Percentiles rank a stretch among this genome's conserved stretches.
phyloP scores from a whole-genome alignment of 2,329 filamentous ascomycete genomes.

The Claviceps maximensis region DNA sequence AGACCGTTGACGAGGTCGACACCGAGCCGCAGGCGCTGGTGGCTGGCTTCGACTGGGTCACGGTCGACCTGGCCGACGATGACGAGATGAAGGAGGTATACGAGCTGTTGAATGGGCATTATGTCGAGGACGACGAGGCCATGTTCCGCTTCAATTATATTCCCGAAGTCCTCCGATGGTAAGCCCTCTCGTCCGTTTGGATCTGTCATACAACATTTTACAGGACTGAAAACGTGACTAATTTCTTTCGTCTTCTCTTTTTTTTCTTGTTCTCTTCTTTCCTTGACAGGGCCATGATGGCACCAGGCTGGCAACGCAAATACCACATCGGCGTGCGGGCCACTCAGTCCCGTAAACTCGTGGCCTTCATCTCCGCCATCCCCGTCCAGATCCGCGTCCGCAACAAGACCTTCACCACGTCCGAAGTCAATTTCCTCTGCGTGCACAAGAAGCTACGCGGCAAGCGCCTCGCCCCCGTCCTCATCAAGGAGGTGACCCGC shows the following conservation, averaged over 20 bases:
- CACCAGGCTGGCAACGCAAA: slow-evolving; percentile 82
- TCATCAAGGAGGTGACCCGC: slow-evolving; percentile 96
- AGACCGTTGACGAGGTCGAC: slow-evolving; percentile 65
- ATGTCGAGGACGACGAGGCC: slow-evolving; percentile 92
- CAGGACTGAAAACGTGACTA: slow-evolving; percentile 1
- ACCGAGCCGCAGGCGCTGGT: slow-evolving; percentile 64
- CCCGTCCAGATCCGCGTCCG: slow-evolving; percentile 74
- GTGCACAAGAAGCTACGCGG: slow-evolving; percentile 95
- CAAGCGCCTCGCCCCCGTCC: slow-evolving; percentile 80
- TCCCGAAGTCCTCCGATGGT: slow-evolving; percentile 78
- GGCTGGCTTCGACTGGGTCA: slow-evolving; percentile 86
- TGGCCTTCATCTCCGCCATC: slow-evolving; percentile 91
- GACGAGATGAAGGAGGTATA: slow-evolving; percentile 79
- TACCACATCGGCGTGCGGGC: slow-evolving; percentile 95
- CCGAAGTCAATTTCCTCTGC: slow-evolving; percentile 96
- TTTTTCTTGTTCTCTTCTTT: too few relatives aligned
- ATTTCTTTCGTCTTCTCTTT: background rate
- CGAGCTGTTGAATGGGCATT: slow-evolving; percentile 82
- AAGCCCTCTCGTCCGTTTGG: slow-evolving; percentile 14
- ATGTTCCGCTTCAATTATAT: slow-evolving; percentile 99
- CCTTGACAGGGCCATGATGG: slow-evolving; percentile 65
- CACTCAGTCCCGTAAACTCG: slow-evolving; percentile 68
- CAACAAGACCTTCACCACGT: slow-evolving; percentile 58
- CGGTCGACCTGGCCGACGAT: slow-evolving; percentile 70
- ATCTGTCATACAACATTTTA: too few relatives aligned